Base-by-base conservation (phyloP, 192 early-diverging fungal genomes). In the Oehlia diaphana region DNA sequence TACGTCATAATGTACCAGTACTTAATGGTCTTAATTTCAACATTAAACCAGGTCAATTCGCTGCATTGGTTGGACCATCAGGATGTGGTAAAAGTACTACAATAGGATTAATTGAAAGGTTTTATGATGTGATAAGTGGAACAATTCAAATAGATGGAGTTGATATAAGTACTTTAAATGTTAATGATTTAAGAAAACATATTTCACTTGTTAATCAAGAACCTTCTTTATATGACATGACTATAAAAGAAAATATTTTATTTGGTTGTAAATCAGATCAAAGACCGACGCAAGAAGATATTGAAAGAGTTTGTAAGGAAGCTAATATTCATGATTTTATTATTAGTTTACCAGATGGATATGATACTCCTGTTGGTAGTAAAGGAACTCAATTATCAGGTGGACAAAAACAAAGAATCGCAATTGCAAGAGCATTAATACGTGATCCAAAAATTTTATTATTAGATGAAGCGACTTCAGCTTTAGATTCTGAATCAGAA, bases 381-480 rank as follows among this genome's bases (percentile, higher is more conserved):
- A 84, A 86, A 16, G 92, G 91, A 35, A 86, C 84, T 2, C 86
- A 84, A 79, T 79, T 93, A 47, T 91, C 88, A 13, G 92, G 90
- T 58, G 91, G 92, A 35, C 92, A 93, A 76, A 90, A 88, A 80
- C 91, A 92, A 82, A 87, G 63, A 49, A 89, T 93, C 76, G 91
- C 91, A 3, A 93, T 93, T 81, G 92, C 92, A 7, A 90, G 92
- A 78, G 92, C 92, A 2, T 78, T 93, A 69, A 81, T 93, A n/a
- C 87, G 89, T 58, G 82, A 91, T 81, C 92, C 92, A 61, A 82
- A 86, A 80, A 87, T 96, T 70, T 80, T 96, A 80, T 79, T 96
- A 61, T 81, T 96, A 19, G 95, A 96, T 75, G 95, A 96, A 84
- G 95, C 95, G 0, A 94, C 94, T 0, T 90, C 89, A 10, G 94